Conservation (phyloP, 164 flowering plant species). For the Vitis rupestris region DNA sequence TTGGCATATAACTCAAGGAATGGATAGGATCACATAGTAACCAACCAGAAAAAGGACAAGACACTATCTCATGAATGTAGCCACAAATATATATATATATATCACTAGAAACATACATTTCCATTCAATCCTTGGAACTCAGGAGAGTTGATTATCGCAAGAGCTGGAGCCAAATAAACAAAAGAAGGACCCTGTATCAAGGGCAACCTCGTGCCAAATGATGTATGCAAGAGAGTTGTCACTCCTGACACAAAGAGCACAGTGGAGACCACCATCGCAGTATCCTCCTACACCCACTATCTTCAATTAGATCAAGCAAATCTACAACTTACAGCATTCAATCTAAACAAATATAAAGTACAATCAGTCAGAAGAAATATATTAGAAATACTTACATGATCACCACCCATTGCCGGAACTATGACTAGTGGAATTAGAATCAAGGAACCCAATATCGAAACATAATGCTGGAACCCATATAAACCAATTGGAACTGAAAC, state of each 20-base stretch:
- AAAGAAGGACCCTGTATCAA: conserved; percentile 95
- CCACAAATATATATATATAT: too few species aligned
- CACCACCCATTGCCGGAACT: conserved; percentile 98
- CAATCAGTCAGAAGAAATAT: not conserved
- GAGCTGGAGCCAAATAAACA: conserved; percentile 89
- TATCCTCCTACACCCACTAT: conserved; percentile 76
- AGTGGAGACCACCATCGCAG: conserved; percentile 81
- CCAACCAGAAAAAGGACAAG: too few species aligned
- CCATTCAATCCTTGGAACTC: conserved; percentile 76
- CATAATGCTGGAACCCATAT: conserved; percentile 88
- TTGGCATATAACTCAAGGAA: too few species aligned
- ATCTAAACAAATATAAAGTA: conserved; percentile 1
- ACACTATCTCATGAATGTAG: too few species aligned
- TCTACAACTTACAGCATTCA: not conserved
- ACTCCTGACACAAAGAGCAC: conserved; percentile 87
- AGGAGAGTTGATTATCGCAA: conserved; percentile 88
- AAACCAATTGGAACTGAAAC: conserved; percentile 90
- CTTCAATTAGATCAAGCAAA: conserved; percentile 32
- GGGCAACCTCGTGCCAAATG: conserved; percentile 90
- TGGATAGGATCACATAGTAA: too few species aligned
- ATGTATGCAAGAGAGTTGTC: conserved; percentile 85
- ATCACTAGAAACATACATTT: conserved; percentile 47
- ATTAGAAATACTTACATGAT: conserved; percentile 48
- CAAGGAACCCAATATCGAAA: conserved; percentile 90
- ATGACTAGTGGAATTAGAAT: conserved; percentile 91